Percentiles rank a stretch among this genome's conserved stretches.
Evolutionary conservation across 768 basidiomycete genomes (phyloP).

Genomic region (Lactarius tabidus): DNA sequence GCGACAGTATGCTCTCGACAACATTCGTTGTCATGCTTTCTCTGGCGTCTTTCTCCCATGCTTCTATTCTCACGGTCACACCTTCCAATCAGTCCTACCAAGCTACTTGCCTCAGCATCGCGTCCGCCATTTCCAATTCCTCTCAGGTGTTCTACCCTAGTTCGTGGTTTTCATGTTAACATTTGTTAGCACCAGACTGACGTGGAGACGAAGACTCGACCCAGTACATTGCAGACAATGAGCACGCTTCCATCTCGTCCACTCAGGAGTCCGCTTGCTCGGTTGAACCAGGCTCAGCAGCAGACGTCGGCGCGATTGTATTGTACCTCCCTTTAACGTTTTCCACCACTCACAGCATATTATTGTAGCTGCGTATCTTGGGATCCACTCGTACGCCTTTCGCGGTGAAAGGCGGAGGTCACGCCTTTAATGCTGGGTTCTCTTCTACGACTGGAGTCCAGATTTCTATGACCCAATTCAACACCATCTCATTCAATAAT

Average conservation of each 20-base stretch:
- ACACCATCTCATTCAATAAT: conserved; percentile 1
- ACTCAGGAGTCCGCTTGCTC: no score
- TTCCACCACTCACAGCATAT: neutral
- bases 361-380: conserved; percentile 15
- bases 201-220: neutral
- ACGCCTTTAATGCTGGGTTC: conserved; percentile 26
- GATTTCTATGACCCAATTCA: conserved; percentile 29
- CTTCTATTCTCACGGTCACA: no score
- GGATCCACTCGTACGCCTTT: conserved; percentile 5
- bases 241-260: no score
- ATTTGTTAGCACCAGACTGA: neutral
- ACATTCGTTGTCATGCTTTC: neutral
- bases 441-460: conserved; percentile 30
- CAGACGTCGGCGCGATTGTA: conserved; percentile 24
- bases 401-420: conserved; percentile 28
- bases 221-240: no score
- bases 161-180: neutral
- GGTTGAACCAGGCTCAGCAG: conserved; percentile 25
- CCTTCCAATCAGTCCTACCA: no score
- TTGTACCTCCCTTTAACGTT: neutral
- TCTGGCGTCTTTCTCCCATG: no score
- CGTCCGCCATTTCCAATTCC: no score
- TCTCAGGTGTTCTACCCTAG: neutral
- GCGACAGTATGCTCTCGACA: neutral
- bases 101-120: no score